Conservation (phyloP, 148 eudicot species). For the Tetragonia tetragonoides region DNA sequence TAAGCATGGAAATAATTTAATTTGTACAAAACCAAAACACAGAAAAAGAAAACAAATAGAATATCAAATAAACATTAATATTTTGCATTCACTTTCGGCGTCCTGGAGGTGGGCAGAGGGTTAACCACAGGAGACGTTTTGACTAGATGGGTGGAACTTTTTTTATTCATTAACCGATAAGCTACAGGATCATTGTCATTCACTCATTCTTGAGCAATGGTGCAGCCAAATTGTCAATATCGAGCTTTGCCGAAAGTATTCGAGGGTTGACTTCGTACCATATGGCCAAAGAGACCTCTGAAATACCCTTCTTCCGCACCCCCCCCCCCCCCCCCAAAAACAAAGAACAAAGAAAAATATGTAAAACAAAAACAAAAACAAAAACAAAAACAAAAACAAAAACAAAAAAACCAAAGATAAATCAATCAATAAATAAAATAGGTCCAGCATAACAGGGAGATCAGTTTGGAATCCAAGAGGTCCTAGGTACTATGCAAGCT, state of each 20-base stretch:
- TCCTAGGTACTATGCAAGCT: neutral
- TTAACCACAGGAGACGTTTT: neutral
- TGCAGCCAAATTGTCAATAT: constrained; percentile 1
- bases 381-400: neutral
- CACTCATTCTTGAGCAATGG: neutral
- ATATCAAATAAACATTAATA: neutral
- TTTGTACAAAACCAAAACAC: neutral
- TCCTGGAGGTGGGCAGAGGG: neutral
- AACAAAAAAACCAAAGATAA: neutral
- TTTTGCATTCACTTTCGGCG: neutral
- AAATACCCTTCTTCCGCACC: neutral
- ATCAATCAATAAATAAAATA: neutral
- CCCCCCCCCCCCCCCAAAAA: neutral
- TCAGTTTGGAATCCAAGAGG: neutral
- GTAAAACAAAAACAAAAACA: neutral
- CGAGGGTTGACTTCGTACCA: neutral
- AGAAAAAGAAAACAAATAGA: neutral
- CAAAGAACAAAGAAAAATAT: neutral
- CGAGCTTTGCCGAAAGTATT: neutral
- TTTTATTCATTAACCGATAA: neutral
- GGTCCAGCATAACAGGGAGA: neutral
- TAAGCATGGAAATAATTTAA: constrained; percentile 4
- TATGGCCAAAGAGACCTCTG: neutral
- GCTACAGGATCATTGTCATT: neutral
- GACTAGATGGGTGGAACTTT: neutral